phyloP scores from a whole-genome alignment of 176 grass and related monocot species.

The Eragrostis curvula region DNA sequence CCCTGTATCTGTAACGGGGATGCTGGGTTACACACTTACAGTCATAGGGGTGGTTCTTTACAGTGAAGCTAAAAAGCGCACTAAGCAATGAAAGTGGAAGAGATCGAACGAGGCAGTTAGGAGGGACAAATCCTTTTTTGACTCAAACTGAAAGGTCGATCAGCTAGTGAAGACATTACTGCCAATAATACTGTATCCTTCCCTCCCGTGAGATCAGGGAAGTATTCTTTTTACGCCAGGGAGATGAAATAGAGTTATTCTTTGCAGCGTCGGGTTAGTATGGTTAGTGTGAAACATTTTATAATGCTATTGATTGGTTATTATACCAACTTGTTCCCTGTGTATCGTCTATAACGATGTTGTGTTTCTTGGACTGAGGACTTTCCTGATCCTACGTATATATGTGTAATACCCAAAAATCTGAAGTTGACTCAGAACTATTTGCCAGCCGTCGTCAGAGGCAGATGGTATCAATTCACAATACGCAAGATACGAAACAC shows the following conservation, averaged over 20 bases:
- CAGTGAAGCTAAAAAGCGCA: conserved; percentile 39
- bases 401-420: no score
- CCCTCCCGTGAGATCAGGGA: neutral
- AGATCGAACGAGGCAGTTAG: neutral
- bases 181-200: conserved; percentile 27
- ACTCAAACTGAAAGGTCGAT: neutral
- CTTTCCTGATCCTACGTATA: no score
- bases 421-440: no score
- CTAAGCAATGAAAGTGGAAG: conserved; percentile 14
- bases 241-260: neutral
- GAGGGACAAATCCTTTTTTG: neutral
- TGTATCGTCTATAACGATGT: neutral
- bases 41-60: conserved; percentile 39
- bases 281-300: neutral
- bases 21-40: conserved; percentile 33
- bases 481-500: no score
- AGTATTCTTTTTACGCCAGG: neutral
- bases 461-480: no score
- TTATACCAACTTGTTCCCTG: neutral
- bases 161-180: neutral
- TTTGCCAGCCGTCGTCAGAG: no score
- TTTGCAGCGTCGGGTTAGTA: neutral
- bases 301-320: neutral
- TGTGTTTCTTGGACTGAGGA: neutral
- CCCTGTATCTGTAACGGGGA: conserved; percentile 29